Evolutionary conservation across 345 rosid species (phyloP).

Genomic region (Euphorbia lathyris): DNA sequence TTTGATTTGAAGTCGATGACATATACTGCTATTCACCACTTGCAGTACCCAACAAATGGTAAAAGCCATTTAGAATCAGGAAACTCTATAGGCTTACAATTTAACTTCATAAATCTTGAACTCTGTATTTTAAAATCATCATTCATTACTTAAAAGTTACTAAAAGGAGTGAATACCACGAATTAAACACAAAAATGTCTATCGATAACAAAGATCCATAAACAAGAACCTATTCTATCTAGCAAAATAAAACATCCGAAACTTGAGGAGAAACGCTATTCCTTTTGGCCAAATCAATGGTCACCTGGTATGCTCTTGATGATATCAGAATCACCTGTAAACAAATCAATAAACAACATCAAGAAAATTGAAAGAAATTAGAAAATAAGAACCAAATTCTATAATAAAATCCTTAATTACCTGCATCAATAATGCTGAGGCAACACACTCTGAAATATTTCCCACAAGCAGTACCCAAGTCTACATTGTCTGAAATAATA

Average conservation of each 20-base stretch:
- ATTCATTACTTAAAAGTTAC: too few species aligned
- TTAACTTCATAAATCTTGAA: too few species aligned
- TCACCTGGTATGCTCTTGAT: conserved; percentile 60
- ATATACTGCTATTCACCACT: too few species aligned
- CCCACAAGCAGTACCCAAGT: conserved; percentile 77
- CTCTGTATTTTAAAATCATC: too few species aligned
- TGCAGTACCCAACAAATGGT: too few species aligned
- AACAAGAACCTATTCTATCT: not conserved
- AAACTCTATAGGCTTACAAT: too few species aligned
- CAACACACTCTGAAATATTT: conserved; percentile 76
- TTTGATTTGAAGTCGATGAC: too few species aligned
- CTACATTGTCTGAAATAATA: conserved; percentile 49
- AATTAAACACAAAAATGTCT: not conserved
- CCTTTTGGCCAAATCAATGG: conserved; percentile 15
- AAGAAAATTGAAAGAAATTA: not conserved
- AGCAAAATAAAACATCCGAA: not conserved
- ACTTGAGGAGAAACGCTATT: not conserved
- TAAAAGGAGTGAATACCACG: too few species aligned
- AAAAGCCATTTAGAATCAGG: too few species aligned
- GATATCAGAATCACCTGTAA: conserved; percentile 68
- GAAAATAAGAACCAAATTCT: too few species aligned
- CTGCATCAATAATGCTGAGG: conserved; percentile 64
- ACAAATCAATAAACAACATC: not conserved
- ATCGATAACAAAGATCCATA: not conserved
- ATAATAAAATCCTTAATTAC: conserved; percentile 18